Evolutionary conservation across 1,284 basidiomycete species (phyloP).

Genomic region (Tilletiopsis washingtonensis): DNA sequence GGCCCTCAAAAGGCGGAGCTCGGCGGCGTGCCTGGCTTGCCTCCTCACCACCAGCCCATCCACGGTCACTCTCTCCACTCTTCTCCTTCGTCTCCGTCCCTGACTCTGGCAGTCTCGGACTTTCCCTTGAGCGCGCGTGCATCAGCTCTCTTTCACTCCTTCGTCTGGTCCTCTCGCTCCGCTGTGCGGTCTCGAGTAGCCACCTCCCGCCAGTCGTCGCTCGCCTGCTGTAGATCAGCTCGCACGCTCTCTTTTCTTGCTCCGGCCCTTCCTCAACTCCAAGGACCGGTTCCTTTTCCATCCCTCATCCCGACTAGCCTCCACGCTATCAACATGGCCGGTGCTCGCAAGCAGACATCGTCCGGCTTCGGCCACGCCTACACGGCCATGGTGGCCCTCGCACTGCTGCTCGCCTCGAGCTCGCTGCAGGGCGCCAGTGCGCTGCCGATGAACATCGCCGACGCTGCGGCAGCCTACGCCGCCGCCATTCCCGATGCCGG

Average conservation of each 20-base stretch:
- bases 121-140: too few relatives aligned
- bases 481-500: background rate
- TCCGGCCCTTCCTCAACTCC: background rate
- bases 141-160: too few relatives aligned
- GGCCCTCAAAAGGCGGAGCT: too few relatives aligned
- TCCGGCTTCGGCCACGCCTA: background rate
- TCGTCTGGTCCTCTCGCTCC: too few relatives aligned
- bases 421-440: background rate
- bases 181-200: too few relatives aligned
- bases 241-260: background rate
- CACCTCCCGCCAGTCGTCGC: too few relatives aligned
- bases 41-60: too few relatives aligned
- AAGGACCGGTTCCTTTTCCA: background rate
- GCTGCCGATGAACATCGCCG: background rate
- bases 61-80: too few relatives aligned
- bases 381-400: background rate
- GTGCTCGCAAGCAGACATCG: background rate
- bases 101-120: too few relatives aligned
- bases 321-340: background rate
- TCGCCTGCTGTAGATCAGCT: too few relatives aligned
- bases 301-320: background rate
- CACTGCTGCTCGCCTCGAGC: background rate
- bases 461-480: background rate
- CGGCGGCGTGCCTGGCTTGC: too few relatives aligned
- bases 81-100: too few relatives aligned